Conservation (phyloP, 1,284 basidiomycete genomes). For the Lignosus rhinocerotis region DNA sequence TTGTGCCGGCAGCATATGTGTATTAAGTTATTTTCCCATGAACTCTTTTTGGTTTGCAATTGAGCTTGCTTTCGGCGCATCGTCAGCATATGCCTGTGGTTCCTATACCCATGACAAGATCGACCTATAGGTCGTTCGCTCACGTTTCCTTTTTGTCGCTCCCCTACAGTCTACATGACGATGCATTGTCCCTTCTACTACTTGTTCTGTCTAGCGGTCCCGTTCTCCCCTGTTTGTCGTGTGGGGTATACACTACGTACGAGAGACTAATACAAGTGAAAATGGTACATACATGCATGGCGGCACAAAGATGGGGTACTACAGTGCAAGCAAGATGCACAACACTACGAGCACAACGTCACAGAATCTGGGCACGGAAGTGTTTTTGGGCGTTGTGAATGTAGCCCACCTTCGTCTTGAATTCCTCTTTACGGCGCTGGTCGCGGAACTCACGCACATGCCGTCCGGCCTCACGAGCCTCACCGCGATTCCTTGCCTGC, state of each 20-base stretch:
- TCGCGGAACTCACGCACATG: constrained; percentile 89
- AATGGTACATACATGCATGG: constrained; percentile 3
- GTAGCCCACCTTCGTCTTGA: constrained; percentile 81
- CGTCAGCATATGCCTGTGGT: constrained; percentile 20
- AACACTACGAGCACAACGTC: constrained; percentile 34
- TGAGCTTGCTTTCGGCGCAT: constrained; percentile 32
- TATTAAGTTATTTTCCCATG: constrained; percentile 47
- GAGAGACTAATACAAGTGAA: constrained; percentile 16
- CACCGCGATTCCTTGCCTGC: constrained; percentile 91
- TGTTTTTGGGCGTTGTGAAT: constrained; percentile 90
- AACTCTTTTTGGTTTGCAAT: constrained; percentile 24
- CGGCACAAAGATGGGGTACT: neutral
- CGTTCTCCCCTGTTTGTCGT: constrained; percentile 11
- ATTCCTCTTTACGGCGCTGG: constrained; percentile 75
- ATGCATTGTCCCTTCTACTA: constrained; percentile 6
- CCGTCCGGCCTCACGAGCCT: constrained; percentile 90
- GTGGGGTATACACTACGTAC: constrained; percentile 22
- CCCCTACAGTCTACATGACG: constrained; percentile 6
- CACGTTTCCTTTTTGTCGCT: constrained; percentile 1
- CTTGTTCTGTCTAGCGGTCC: constrained; percentile 15
- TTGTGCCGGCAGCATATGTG: constrained; percentile 87
- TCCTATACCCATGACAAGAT: constrained; percentile 34
- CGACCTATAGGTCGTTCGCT: constrained; percentile 36
- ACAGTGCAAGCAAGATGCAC: neutral
- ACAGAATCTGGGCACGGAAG: constrained; percentile 55